These are phyloP conservation scores for Berkeleyomyces basicola DNA, from an alignment of 2,329 filamentous ascomycete genomes.

Conservation along the genomic window DNA sequence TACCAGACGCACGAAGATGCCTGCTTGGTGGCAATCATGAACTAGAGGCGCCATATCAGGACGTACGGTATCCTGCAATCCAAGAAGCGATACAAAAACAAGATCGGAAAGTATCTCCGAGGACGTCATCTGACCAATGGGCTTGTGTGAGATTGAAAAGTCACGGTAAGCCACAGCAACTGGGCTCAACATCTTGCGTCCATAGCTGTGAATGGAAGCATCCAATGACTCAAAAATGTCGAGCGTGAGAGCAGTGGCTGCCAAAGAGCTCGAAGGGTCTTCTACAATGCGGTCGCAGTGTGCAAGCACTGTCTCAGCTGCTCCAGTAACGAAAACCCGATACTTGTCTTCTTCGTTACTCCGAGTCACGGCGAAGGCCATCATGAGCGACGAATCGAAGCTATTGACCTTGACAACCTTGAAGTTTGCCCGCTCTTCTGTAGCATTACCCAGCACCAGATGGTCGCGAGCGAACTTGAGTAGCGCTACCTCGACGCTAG, in stretches of 20 bases:
- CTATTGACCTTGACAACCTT: conserved; percentile 33
- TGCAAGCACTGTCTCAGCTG: conserved; percentile 37
- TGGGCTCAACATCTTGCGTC: conserved; percentile 48
- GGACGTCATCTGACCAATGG: conserved; percentile 22
- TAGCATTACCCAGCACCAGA: conserved; percentile 28
- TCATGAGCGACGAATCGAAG: conserved; percentile 38
- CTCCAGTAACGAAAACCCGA: conserved; percentile 39
- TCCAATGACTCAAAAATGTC: conserved; percentile 20
- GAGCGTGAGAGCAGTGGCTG: conserved; percentile 19
- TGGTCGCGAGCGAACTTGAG: conserved; percentile 34
- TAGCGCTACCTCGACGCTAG: conserved; percentile 38
- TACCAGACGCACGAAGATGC: conserved; percentile 48
- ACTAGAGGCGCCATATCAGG: conserved; percentile 46
- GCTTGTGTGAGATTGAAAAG: conserved; percentile 30
- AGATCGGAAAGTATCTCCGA: conserved; percentile 18
- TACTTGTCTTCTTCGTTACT: conserved; percentile 27
- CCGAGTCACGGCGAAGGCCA: conserved; percentile 38
- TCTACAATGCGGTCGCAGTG: conserved; percentile 26
- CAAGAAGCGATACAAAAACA: conserved; percentile 33
- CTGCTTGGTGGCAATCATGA: conserved; percentile 42
- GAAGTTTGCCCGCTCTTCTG: conserved; percentile 30
- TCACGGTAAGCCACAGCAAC: conserved; percentile 51
- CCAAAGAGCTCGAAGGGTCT: conserved; percentile 27
- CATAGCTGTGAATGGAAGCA: conserved; percentile 33
- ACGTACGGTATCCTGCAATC: conserved; percentile 52